Conservation (phyloP, 495 filamentous ascomycete genomes). For the Parathielavia hyrcaniae region DNA sequence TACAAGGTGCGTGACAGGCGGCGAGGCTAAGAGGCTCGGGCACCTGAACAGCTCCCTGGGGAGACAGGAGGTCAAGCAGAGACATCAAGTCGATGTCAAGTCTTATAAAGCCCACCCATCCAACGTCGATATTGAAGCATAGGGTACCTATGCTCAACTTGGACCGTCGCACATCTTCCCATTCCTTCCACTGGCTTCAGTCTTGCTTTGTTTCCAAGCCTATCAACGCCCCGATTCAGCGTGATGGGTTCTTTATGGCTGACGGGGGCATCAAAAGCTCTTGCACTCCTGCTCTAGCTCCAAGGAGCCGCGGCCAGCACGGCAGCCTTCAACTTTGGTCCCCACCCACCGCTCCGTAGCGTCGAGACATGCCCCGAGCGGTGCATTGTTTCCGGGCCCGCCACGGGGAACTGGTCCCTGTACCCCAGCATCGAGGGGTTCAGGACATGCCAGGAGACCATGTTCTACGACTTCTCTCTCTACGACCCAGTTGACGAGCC, state of each 20-base stretch:
- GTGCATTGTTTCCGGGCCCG: constrained; percentile 31
- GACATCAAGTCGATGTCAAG: no score
- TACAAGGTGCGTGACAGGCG: no score
- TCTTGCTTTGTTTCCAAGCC: no score
- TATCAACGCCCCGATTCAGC: neutral
- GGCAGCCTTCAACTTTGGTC: no score
- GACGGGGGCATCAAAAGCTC: neutral
- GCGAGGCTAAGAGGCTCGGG: no score
- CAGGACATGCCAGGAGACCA: constrained; percentile 24
- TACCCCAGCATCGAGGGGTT: constrained; percentile 29
- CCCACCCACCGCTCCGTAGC: neutral
- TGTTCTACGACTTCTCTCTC: constrained; percentile 33
- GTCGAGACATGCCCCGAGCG: constrained; percentile 28
- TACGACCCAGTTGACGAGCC: constrained; percentile 33
- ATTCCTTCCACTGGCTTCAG: no score
- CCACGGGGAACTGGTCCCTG: constrained; percentile 31
- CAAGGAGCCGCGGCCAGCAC: neutral
- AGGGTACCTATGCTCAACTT: no score
- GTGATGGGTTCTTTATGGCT: constrained; percentile 4
- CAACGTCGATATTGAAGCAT: no score
- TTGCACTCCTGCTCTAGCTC: neutral
- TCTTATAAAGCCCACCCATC: no score
- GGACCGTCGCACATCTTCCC: no score
- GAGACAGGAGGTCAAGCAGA: no score
- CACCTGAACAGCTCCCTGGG: no score